Evolutionary conservation across 139 green algal genomes (phyloP), one percentile per base, ranked within the genome.

Genomic region (Chlorella sp.): DNA sequence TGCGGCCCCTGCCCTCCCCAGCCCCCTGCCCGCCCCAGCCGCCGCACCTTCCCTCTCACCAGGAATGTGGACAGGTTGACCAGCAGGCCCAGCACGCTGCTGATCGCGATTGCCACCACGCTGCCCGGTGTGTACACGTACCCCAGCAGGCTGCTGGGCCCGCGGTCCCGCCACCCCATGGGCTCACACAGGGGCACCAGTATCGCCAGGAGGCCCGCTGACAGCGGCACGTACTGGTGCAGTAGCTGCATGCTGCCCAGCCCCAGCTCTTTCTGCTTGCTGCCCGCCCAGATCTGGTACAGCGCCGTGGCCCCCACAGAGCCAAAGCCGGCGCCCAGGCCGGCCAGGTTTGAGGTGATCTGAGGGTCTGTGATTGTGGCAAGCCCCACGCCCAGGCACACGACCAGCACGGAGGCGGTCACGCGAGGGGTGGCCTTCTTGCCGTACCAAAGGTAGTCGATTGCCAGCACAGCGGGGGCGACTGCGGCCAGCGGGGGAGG

Each of bases 31-130:
- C 24, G 66, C 66, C 26, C 24, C 26, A 9, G 7, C 24, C 19
- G 18, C 21, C 80, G 2, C 34, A 66, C 37, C 7, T 37, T 7
- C 0, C 21, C 11, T 12, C 86, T 97, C 37, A 98, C 95, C 53
- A 98, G 89, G 88, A 98, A 98, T 0, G 96, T 98, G 28, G 93
- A 95, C 36, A 98, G 90, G 89, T 93, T 96, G 53, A 99, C 97
- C 18, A 98, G 88, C 66, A 99, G 93, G n/a, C 97, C 97, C 37
- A 99, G 93, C 60, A 96, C 83, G 0, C 96, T 94, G 34, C 86
- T 95, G 19, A 98, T 37, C 3, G 95, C 42, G 79, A 99, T 99
- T 40, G 96, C 95, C 26, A 73, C 79, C 4, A 96, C 80, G 0
- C 93, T 90, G 15, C 87, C 85, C 19, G 87, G 28, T 0, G 89